These are phyloP conservation scores for Vanrija humicola DNA, from an alignment of 1,284 basidiomycete genomes.

Conservation along the genomic window DNA sequence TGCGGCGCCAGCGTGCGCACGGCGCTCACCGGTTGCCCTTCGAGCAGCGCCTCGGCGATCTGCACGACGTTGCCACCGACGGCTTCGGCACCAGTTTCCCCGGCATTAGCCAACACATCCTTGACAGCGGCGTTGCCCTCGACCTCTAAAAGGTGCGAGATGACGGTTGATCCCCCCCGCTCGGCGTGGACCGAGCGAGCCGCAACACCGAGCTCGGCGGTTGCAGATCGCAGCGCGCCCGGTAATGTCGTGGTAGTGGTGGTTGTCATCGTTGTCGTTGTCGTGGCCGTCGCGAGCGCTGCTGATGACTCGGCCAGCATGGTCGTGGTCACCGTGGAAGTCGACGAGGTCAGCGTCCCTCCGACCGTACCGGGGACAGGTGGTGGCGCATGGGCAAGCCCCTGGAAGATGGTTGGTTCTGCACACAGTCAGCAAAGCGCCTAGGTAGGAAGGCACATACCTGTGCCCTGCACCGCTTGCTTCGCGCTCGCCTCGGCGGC, in stretches of 20 bases:
- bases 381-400: background rate
- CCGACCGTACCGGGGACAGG: background rate
- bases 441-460: background rate
- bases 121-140: slow-evolving; percentile 31
- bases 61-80: slow-evolving; percentile 30
- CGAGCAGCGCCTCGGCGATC: slow-evolving; percentile 22
- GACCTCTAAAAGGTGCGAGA: slow-evolving; percentile 29
- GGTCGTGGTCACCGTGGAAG: slow-evolving; percentile 3
- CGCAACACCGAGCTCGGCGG: background rate
- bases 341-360: slow-evolving; percentile 6
- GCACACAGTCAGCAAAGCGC: background rate
- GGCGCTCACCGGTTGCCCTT: slow-evolving; percentile 2
- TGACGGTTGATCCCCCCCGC: slow-evolving; percentile 6
- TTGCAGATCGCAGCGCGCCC: no score
- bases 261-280: slow-evolving; percentile 20
- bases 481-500: slow-evolving; percentile 33
- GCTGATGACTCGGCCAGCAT: slow-evolving; percentile 2
- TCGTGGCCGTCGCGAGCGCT: slow-evolving; percentile 14
- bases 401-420: slow-evolving; percentile 2
- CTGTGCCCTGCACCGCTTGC: slow-evolving; percentile 17
- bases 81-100: slow-evolving; percentile 39
- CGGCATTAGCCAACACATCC: slow-evolving; percentile 37
- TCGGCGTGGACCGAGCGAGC: no score
- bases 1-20: no score
- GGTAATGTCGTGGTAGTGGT: background rate